Base-by-base conservation (phyloP, 768 basidiomycete species). In the Chalciporus chontae region DNA sequence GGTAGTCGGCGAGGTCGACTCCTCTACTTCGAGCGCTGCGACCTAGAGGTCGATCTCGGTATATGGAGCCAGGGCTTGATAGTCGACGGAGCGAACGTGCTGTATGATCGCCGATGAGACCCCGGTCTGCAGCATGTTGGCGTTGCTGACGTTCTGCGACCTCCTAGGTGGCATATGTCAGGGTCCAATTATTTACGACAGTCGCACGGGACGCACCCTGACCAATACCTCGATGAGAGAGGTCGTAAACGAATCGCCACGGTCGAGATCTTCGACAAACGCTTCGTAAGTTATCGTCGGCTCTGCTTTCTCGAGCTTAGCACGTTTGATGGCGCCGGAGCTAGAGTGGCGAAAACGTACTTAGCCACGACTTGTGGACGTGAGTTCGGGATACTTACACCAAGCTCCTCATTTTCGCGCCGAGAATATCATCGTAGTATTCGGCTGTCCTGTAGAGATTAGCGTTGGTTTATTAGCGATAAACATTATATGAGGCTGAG, bases 241-340 rank as follows among this genome's bases (percentile, higher is more conserved):
- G 5, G 87, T 79, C 0, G 88, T 90, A 66, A 91, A 90, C 1
- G 86, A 83, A 63, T 91, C 89, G 14, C 87, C 88, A 19, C 77
- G 77, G 61, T 90, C 87, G 43, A 91, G 71, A 24, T 88, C 85
- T 56, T 84, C 78, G 17, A 90, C 84, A 55, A 91, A 90, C 24
- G 77, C 68, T 65, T 90, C 84, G 62, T 87, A 90, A 47, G 73
- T 82, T 53, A 90, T 88, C 36, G 70, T 68, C 3, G 84, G 77
- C 59, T 85, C 84, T 29, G 61, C 61, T 40, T 81, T 80, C 63
- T 90, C 88, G 23, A 87, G 74, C 51, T 76, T 77, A 23, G 81
- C 72, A 47, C 89, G 77, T 57, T 80, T 81, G 55, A 90, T 82
- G 43, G 88, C 81, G 47, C 89, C 86, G 56, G 80, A 78, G 61